These are phyloP conservation scores for Solanum peruvianum DNA, from an alignment of 257 asterid genomes.

Conservation along the genomic window DNA sequence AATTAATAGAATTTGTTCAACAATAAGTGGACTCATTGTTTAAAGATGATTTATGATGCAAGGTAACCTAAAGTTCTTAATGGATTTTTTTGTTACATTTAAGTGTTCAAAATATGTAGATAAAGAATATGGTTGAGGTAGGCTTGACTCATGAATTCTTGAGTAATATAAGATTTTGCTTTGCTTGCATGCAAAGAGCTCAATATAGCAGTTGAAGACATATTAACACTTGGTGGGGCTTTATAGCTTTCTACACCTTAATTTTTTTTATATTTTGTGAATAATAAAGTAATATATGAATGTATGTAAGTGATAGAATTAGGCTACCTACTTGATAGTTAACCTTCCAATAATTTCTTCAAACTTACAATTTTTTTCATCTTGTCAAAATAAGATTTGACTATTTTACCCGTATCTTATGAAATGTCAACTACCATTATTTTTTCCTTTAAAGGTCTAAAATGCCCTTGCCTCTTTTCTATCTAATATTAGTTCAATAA, in stretches of 20 bases:
- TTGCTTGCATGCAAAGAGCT: conserved; percentile 25
- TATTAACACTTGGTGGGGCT: neutral
- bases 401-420: conserved; percentile 1
- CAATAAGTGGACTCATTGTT: neutral
- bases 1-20: neutral
- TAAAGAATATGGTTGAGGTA: conserved; percentile 26
- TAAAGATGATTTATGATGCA: neutral
- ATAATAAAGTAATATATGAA: neutral
- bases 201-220: conserved; percentile 9
- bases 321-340: conserved; percentile 75
- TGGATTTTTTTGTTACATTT: neutral
- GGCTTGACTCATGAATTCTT: conserved; percentile 28
- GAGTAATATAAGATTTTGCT: neutral
- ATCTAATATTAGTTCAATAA: neutral
- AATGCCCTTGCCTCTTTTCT: neutral
- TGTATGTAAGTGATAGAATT: conserved; percentile 26
- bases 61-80: neutral
- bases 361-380: conserved; percentile 19
- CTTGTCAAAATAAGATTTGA: neutral
- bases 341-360: conserved; percentile 36
- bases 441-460: neutral
- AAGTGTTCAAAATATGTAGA: neutral
- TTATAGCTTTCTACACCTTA: neutral
- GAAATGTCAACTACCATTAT: neutral
- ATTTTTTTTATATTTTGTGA: neutral